Evolutionary conservation across 2,329 filamentous ascomycete genomes (phyloP).

Genomic region (Venturia asperata): DNA sequence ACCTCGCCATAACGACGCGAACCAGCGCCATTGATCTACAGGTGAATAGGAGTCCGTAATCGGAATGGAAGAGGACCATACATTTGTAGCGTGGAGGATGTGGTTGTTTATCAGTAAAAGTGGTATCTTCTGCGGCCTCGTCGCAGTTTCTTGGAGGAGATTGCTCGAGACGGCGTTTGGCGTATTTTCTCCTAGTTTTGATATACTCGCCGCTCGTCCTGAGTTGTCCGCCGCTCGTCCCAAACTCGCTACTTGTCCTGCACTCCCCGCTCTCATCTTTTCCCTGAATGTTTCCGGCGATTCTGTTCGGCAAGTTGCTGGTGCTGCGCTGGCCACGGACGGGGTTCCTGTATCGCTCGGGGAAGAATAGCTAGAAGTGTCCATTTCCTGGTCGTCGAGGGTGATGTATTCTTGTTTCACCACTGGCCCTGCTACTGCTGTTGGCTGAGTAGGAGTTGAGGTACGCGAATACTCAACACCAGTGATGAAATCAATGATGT

Average conservation of each 20-base stretch:
- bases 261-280: slow-evolving; percentile 1
- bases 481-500: slow-evolving; percentile 57
- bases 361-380: not conserved
- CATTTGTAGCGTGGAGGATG: slow-evolving; percentile 70
- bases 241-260: not conserved
- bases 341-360: not conserved
- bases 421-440: not conserved
- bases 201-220: not conserved
- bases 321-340: slow-evolving; percentile 19
- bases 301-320: not conserved
- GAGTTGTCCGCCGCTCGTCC: too few species aligned
- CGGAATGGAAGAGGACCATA: slow-evolving; percentile 64
- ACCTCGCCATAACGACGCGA: slow-evolving; percentile 86
- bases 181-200: not conserved
- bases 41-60: slow-evolving; percentile 71
- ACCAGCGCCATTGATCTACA: slow-evolving; percentile 96
- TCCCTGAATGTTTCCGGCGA: not conserved
- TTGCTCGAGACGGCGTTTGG: not conserved
- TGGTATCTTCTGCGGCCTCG: slow-evolving; percentile 25
- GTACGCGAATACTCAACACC: slow-evolving; percentile 23
- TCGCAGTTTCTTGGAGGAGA: not conserved
- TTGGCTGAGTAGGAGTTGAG: slow-evolving; percentile 7
- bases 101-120: slow-evolving; percentile 74
- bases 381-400: slow-evolving; percentile 8
- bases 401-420: slow-evolving; percentile 8